Evolutionary conservation across 176 grass and related monocot genomes (phyloP).

Genomic region (Chloris gayana): DNA sequence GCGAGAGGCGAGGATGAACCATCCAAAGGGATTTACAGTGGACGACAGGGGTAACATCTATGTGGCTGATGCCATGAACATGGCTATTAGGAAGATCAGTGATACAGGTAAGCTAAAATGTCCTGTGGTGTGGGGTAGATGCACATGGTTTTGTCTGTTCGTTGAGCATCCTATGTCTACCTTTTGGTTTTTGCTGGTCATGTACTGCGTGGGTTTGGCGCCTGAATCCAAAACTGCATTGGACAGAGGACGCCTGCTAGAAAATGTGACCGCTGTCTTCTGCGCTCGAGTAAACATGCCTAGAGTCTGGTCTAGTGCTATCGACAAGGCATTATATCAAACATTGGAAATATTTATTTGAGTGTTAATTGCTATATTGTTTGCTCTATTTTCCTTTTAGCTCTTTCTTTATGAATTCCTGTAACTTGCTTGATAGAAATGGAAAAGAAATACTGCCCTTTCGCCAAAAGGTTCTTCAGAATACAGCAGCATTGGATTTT

Average conservation of each 20-base stretch:
- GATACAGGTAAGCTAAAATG: slow-evolving; percentile 78
- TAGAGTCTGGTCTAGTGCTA: slow-evolving; percentile 14
- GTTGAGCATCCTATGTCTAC: slow-evolving; percentile 51
- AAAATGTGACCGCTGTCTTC: slow-evolving; percentile 3
- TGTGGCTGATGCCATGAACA: slow-evolving; percentile 94
- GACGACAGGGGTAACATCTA: slow-evolving; percentile 94
- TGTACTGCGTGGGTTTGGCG: slow-evolving; percentile 23
- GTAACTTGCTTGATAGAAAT: slow-evolving; percentile 4
- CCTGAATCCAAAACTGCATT: slow-evolving; percentile 36
- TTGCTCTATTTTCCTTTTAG: background rate
- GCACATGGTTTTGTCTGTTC: slow-evolving; percentile 50
- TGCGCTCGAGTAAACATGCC: slow-evolving; percentile 36
- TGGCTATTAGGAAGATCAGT: slow-evolving; percentile 99
- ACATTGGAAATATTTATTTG: slow-evolving; percentile 13
- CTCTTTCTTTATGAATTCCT: background rate
- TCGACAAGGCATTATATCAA: background rate
- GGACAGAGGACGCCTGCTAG: background rate
- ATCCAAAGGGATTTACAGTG: slow-evolving; percentile 93
- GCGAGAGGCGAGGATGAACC: slow-evolving; percentile 89
- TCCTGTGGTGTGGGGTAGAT: slow-evolving; percentile 35
- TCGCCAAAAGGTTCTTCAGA: background rate
- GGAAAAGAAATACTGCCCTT: background rate
- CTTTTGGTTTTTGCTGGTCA: slow-evolving; percentile 45
- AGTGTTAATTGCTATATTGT: background rate
- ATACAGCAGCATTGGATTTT: background rate